Conservation (phyloP, 805 yeast genomes). For the Metschnikowia bowlesiae region DNA sequence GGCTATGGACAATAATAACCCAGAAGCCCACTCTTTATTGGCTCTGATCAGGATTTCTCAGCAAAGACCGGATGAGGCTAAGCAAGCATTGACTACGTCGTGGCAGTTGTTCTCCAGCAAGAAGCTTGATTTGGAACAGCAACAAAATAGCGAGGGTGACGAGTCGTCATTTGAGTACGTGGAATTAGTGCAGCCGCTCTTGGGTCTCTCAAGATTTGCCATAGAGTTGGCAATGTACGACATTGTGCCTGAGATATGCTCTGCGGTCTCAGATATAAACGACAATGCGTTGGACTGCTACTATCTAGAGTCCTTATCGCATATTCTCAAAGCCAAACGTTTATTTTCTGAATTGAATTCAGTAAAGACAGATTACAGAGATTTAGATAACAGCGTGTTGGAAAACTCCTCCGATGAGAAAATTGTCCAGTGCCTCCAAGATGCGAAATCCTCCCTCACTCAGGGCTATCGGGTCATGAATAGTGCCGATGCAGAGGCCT, state of each 20-base stretch:
- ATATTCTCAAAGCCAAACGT: conserved; percentile 42
- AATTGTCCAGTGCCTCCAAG: conserved; percentile 27
- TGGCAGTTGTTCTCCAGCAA: conserved; percentile 64
- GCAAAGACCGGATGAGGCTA: conserved; percentile 69
- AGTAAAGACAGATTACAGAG: conserved; percentile 38
- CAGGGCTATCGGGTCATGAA: conserved; percentile 42
- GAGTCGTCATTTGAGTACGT: conserved; percentile 48
- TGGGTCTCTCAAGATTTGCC: conserved; percentile 68
- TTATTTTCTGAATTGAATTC: conserved; percentile 25
- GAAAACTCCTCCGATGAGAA: conserved; percentile 23
- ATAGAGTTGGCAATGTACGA: conserved; percentile 75
- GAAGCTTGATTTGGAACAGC: conserved; percentile 46
- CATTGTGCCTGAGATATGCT: conserved; percentile 58
- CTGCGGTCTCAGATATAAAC: conserved; percentile 68
- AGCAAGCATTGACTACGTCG: conserved; percentile 56
- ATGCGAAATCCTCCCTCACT: conserved; percentile 41
- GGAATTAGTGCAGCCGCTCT: conserved; percentile 68
- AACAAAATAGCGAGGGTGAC: conserved; percentile 27
- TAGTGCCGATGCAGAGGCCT: conserved; percentile 36
- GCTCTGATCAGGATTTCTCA: conserved; percentile 91
- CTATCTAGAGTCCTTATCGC: conserved; percentile 79
- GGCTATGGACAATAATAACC: conserved; percentile 53
- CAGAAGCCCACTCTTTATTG: conserved; percentile 77
- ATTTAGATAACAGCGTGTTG: conserved; percentile 23
- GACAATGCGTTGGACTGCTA: conserved; percentile 79